phyloP scores from a whole-genome alignment of 2,329 filamentous ascomycete species.

The Neopestalotiopsis clavispora region DNA sequence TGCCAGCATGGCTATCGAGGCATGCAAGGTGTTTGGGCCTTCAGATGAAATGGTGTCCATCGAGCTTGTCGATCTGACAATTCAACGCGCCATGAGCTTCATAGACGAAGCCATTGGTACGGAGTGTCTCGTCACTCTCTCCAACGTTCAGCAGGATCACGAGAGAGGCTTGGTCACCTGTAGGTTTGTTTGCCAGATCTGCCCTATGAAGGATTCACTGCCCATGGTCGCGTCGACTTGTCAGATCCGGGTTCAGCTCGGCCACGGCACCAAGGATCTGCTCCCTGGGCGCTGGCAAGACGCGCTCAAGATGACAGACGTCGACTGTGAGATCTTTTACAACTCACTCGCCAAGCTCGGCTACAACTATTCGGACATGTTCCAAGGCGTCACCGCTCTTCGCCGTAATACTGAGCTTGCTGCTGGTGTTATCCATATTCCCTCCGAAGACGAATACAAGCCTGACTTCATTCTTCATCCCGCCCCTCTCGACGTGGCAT shows the following conservation, averaged over 20 bases:
- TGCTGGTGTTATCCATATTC: neutral
- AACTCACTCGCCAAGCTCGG: no score
- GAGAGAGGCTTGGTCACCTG: neutral
- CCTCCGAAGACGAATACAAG: neutral
- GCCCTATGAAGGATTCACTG: no score
- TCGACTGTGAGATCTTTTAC: no score
- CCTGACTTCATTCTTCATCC: slow-evolving; percentile 34
- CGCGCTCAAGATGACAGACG: no score
- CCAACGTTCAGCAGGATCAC: no score
- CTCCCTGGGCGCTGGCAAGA: no score
- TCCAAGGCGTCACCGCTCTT: no score
- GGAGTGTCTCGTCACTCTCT: neutral
- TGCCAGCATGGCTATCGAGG: slow-evolving; percentile 22
- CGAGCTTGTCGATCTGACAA: slow-evolving; percentile 22
- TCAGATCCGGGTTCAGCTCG: no score
- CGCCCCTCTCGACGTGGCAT: slow-evolving; percentile 37
- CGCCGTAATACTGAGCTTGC: no score
- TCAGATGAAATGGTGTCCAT: slow-evolving; percentile 15
- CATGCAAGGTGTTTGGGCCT: neutral
- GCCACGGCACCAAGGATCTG: no score
- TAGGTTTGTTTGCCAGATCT: neutral
- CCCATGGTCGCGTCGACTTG: no score
- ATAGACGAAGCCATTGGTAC: neutral
- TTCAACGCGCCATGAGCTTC: slow-evolving; percentile 22
- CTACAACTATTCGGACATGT: no score